A percentile compares a stretch with the other conserved stretches of the same genome.
Evolutionary conservation across 2,329 filamentous ascomycete species (phyloP).

Genomic region (Didymella glomerata): DNA sequence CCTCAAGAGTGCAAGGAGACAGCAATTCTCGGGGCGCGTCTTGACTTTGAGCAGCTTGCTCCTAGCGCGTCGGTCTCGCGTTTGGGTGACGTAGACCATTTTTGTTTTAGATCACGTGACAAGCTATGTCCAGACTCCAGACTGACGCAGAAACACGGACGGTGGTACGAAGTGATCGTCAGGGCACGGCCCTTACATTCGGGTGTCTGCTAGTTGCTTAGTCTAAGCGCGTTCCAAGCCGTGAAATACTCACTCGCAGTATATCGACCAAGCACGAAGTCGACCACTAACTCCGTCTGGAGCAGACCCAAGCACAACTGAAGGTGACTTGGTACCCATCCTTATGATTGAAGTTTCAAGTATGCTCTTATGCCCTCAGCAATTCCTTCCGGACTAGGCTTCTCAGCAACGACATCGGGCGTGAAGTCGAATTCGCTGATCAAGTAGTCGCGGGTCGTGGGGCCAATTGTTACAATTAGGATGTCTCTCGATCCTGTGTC

Average conservation of each 20-base stretch:
- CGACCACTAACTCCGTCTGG: neutral
- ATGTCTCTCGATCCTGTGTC: slow-evolving; percentile 54
- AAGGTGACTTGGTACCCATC: neutral
- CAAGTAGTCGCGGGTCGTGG: slow-evolving; percentile 85
- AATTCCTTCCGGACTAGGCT: slow-evolving; percentile 83
- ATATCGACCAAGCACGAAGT: neutral
- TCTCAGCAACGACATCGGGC: slow-evolving; percentile 81
- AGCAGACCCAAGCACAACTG: too few species aligned
- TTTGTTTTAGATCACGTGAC: neutral
- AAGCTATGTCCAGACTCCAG: neutral
- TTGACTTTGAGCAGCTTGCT: slow-evolving; percentile 13
- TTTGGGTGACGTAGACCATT: slow-evolving; percentile 10
- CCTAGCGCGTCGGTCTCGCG: slow-evolving; percentile 19
- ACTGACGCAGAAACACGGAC: neutral
- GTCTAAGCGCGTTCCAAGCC: too few species aligned
- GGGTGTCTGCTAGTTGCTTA: neutral
- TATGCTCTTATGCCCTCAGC: slow-evolving; percentile 68
- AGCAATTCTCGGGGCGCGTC: slow-evolving; percentile 7
- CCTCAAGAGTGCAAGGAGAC: slow-evolving; percentile 5
- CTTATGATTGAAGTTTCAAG: neutral
- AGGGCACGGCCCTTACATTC: slow-evolving; percentile 2
- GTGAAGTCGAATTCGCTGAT: slow-evolving; percentile 69
- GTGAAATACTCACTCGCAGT: neutral
- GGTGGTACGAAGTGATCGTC: neutral
- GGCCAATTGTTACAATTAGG: slow-evolving; percentile 86